These are phyloP conservation scores for Acacia melanoxylon DNA, from an alignment of 306 rosid species.

Conservation along the genomic window DNA sequence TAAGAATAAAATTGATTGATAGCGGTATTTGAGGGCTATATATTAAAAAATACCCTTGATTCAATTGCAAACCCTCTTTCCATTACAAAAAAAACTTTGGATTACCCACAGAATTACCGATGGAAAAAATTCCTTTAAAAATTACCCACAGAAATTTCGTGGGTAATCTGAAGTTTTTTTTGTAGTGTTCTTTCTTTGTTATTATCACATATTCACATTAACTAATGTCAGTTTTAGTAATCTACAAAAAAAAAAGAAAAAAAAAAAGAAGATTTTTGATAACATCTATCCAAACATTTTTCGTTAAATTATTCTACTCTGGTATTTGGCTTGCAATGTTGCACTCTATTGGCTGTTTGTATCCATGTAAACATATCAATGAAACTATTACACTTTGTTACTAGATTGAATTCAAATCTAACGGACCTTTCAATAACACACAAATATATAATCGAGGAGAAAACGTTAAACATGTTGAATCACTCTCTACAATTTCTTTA, in stretches of 20 bases:
- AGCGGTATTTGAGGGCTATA: background rate
- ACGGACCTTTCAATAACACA: background rate
- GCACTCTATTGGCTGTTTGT: background rate
- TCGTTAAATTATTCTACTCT: too few species aligned
- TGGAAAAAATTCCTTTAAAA: too few species aligned
- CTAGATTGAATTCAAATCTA: background rate
- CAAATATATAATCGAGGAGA: background rate
- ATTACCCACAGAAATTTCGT: too few species aligned
- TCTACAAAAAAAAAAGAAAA: too few species aligned
- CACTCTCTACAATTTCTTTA: background rate
- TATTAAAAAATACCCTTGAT: too few species aligned
- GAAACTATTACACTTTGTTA: background rate
- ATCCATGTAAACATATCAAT: background rate
- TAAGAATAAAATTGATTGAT: too few species aligned
- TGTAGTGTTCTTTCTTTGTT: too few species aligned
- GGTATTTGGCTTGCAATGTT: too few species aligned
- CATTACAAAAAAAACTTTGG: too few species aligned
- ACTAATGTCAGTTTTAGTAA: background rate
- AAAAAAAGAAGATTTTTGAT: background rate
- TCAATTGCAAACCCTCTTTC: background rate
- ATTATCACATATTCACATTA: background rate
- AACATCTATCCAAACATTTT: background rate
- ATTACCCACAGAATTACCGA: too few species aligned
- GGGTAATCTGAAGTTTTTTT: too few species aligned
- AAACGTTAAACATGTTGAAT: background rate